Conservation (phyloP, 371 early-diverging fungal genomes). For the Nematocida sp. region DNA sequence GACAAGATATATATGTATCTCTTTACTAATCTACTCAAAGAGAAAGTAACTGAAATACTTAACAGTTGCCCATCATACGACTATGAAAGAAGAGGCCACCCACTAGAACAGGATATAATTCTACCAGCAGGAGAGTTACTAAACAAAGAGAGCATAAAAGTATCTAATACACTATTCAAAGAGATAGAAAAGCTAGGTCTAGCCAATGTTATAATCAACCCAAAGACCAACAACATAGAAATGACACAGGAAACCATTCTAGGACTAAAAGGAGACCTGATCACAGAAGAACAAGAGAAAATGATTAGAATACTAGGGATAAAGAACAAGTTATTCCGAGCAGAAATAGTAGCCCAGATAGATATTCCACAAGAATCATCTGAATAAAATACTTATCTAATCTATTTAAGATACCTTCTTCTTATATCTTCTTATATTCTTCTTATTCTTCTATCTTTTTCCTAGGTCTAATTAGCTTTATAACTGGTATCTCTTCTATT, state of each 20-base stretch:
- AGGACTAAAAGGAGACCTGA: constrained; percentile 19
- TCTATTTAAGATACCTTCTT: neutral
- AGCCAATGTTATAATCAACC: constrained; percentile 13
- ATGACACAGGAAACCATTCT: constrained; percentile 27
- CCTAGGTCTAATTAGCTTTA: neutral
- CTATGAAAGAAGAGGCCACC: constrained; percentile 24
- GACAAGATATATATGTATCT: constrained; percentile 27
- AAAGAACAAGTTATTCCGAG: constrained; percentile 26
- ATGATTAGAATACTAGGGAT: constrained; percentile 34
- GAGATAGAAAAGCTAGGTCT: constrained; percentile 27
- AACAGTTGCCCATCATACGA: neutral
- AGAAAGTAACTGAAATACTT: constrained; percentile 2
- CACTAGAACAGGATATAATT: constrained; percentile 9
- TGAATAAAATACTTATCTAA: neutral
- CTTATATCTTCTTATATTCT: neutral
- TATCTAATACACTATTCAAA: constrained; percentile 41
- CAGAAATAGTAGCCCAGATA: neutral
- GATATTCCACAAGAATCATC: constrained; percentile 29
- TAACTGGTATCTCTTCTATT: neutral
- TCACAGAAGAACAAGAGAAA: constrained; percentile 38
- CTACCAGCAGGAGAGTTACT: constrained; percentile 35
- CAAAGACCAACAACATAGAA: constrained; percentile 51
- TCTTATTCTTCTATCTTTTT: neutral
- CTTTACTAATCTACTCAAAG: neutral
- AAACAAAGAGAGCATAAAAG: constrained; percentile 19